Percentiles rank a stretch among this genome's conserved stretches.
These are phyloP conservation scores for Citrullus mucosospermus DNA, from an alignment of 306 rosid genomes.

Conservation along the genomic window DNA sequence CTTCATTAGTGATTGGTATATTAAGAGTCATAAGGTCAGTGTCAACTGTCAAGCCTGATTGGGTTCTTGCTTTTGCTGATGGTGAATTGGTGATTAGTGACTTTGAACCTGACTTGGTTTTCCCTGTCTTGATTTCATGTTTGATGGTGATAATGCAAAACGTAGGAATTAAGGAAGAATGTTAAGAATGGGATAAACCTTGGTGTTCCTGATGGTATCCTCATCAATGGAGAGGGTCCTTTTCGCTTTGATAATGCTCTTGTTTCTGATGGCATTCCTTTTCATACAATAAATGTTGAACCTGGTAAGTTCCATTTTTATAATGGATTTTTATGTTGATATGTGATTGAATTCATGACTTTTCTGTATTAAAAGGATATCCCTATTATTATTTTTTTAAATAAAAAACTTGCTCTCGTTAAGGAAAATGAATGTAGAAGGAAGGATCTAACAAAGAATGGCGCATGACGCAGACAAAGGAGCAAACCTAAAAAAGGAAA, in stretches of 20 bases:
- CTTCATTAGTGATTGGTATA: conserved; percentile 78
- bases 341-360: neutral
- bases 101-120: neutral
- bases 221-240: conserved; percentile 77
- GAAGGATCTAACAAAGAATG: too few species aligned
- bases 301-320: conserved; percentile 36
- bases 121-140: conserved; percentile 4
- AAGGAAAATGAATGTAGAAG: neutral
- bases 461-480: too few species aligned
- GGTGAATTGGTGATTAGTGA: neutral
- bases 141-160: conserved; percentile 17
- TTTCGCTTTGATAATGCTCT: conserved; percentile 50
- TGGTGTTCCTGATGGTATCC: conserved; percentile 74
- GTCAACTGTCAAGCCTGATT: neutral
- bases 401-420: neutral
- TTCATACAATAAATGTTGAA: conserved; percentile 58
- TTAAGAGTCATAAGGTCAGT: conserved; percentile 66
- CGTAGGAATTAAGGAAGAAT: conserved; percentile 58
- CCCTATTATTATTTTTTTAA: neutral
- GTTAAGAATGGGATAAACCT: conserved; percentile 52
- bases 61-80: neutral
- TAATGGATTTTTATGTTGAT: neutral
- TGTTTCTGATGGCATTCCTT: conserved; percentile 49
- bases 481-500: neutral
- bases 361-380: too few species aligned